phyloP scores from a whole-genome alignment of 2,329 filamentous ascomycete species.

The Fragosphaeria purpurea region DNA sequence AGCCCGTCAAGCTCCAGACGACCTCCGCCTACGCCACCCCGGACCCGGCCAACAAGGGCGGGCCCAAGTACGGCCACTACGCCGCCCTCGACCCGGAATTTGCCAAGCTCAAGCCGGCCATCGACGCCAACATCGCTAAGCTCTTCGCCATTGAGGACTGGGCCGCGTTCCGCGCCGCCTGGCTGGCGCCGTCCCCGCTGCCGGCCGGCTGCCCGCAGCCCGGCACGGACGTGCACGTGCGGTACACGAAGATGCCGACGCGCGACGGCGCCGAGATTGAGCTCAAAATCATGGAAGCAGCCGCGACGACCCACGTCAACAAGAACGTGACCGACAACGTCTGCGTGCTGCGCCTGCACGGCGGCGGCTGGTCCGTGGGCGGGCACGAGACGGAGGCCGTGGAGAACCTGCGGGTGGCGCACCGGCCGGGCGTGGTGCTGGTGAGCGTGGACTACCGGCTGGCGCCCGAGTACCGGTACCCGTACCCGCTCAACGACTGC shows the following conservation, averaged over 20 bases:
- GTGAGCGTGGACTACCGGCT: slow-evolving; percentile 28
- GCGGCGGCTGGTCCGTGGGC: slow-evolving; percentile 26
- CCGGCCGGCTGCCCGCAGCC: slow-evolving; percentile 22
- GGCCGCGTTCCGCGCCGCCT: slow-evolving; percentile 19
- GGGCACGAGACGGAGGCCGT: slow-evolving; percentile 24
- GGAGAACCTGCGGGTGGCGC: slow-evolving; percentile 26
- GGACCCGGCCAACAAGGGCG: slow-evolving; percentile 22
- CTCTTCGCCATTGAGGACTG: slow-evolving; percentile 21
- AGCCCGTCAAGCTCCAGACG: slow-evolving; percentile 14
- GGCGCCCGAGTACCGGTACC: slow-evolving; percentile 41
- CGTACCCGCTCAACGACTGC: slow-evolving; percentile 38
- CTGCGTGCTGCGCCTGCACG: slow-evolving; percentile 23
- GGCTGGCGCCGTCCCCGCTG: slow-evolving; percentile 16
- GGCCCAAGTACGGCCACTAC: slow-evolving; percentile 25
- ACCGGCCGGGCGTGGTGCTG: slow-evolving; percentile 23
- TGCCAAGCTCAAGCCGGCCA: slow-evolving; percentile 16
- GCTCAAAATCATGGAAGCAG: slow-evolving; percentile 19
- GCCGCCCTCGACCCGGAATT: slow-evolving; percentile 23
- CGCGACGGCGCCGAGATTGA: slow-evolving; percentile 25
- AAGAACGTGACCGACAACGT: slow-evolving; percentile 4
- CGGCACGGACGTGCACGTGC: slow-evolving; percentile 23
- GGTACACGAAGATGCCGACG: slow-evolving; percentile 18
- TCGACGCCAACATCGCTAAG: slow-evolving; percentile 16
- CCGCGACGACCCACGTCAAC: slow-evolving; percentile 17
- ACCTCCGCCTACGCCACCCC: slow-evolving; percentile 19